Conservation (phyloP, 1,139 yeast species). For the Candida pseudocylindracea region DNA sequence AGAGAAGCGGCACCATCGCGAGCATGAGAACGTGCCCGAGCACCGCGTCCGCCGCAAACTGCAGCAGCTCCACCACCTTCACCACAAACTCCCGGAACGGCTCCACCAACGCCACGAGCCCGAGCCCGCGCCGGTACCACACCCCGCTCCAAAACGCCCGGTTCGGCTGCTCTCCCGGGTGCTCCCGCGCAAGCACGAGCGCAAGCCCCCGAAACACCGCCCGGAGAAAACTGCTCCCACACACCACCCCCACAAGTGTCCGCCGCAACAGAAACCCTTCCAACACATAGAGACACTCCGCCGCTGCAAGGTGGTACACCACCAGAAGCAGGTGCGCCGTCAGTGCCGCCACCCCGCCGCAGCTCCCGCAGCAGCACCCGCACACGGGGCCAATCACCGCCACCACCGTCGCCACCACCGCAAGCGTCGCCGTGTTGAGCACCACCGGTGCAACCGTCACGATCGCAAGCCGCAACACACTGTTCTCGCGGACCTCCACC, state of each 20-base stretch:
- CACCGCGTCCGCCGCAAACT: constrained; percentile 51
- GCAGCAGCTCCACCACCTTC: constrained; percentile 43
- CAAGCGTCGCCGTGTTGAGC: no score
- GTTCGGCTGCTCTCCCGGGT: constrained; percentile 30
- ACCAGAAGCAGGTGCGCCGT: constrained; percentile 30
- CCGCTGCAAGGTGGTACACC: constrained; percentile 23
- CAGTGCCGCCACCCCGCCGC: constrained; percentile 14
- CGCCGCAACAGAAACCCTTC: constrained; percentile 43
- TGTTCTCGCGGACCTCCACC: no score
- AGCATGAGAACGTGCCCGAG: constrained; percentile 43
- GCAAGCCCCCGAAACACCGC: constrained; percentile 19
- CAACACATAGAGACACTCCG: constrained; percentile 38
- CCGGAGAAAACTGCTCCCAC: constrained; percentile 32
- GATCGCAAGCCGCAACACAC: no score
- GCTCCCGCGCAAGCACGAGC: constrained; percentile 35
- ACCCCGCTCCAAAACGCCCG: constrained; percentile 77
- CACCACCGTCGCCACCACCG: no score
- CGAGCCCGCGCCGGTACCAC: constrained; percentile 42
- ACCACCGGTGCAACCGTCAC: no score
- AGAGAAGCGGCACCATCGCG: constrained; percentile 34
- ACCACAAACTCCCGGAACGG: constrained; percentile 49
- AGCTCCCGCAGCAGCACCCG: no score
- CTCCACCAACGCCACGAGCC: constrained; percentile 36
- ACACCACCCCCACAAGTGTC: constrained; percentile 31
- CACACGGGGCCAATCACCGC: no score